These are phyloP conservation scores for Talaromyces sp. DNA, from an alignment of 2,329 filamentous ascomycete genomes.

Conservation along the genomic window DNA sequence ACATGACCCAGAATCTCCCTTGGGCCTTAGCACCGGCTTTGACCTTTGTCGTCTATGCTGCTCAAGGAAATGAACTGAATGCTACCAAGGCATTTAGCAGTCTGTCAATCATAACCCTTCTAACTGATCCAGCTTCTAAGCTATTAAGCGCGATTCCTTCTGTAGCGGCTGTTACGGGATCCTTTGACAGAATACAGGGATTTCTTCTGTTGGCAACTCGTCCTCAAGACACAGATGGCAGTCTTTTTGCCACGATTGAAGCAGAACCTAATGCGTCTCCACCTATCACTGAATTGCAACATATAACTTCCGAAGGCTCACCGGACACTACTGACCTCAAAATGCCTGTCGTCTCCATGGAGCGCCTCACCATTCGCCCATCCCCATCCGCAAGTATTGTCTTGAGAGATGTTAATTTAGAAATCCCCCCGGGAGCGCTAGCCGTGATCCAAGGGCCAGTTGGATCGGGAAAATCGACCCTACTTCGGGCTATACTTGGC, in stretches of 20 bases:
- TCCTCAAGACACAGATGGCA: neutral
- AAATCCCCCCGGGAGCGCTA: constrained; percentile 38
- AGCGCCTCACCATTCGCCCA: neutral
- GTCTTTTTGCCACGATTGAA: neutral
- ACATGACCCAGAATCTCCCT: constrained; percentile 17
- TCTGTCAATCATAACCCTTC: constrained; percentile 19
- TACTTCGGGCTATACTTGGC: constrained; percentile 42
- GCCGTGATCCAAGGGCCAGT: constrained; percentile 48
- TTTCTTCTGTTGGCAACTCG: constrained; percentile 10
- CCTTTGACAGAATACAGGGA: constrained; percentile 15
- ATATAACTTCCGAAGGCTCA: neutral
- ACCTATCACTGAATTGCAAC: neutral
- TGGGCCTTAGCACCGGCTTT: constrained; percentile 15
- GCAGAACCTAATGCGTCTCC: neutral
- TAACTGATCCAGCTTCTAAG: constrained; percentile 16
- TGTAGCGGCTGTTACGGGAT: constrained; percentile 11
- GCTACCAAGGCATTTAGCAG: constrained; percentile 16
- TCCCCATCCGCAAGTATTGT: constrained; percentile 10
- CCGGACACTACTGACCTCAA: neutral
- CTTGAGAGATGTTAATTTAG: constrained; percentile 37
- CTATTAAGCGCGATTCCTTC: constrained; percentile 17
- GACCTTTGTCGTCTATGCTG: constrained; percentile 16
- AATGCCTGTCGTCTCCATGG: neutral
- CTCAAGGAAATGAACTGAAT: neutral
- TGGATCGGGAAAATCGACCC: constrained; percentile 49